Evolutionary conservation across 208 protist genomes (phyloP), one percentile per base, ranked within the genome.

Genomic region (Leishmania mexicana): DNA sequence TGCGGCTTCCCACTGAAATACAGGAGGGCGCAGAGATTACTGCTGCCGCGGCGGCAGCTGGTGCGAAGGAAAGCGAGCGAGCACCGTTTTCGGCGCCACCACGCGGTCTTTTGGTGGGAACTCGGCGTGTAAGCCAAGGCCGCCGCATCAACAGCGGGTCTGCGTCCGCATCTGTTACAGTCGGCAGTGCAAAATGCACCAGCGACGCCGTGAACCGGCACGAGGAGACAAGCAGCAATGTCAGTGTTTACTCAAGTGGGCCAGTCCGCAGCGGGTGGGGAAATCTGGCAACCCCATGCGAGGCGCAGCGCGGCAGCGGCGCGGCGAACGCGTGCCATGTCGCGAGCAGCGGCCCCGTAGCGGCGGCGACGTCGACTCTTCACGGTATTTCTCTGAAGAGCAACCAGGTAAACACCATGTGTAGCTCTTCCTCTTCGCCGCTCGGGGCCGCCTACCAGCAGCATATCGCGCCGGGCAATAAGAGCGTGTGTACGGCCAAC

Each of bases 1-100:
- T 87, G 70, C 75, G 53, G 10, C 79, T 87, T 7, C 84, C 84
- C 7, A 19, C 60, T n/a, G 74, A 83, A 19, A 54, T 83, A 42
- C 58, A 70, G 58, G 79, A 79, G 24, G 81, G 77, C 1, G 45
- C 70, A 5, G 60, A 81, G 42, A 53, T 60, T 3, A 60, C 64
- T 42, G 77, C 72, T 3, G 45, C 77, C 13, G 76, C 77, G 7
- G 47, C 42, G 68, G 81, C 65, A 47, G 79, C 71, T 19, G 51
- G 74, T 35, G 73, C 42, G 10, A n/a, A 57, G 19, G 73, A 57
- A 58, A 74, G 60, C 45, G 80, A 83, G 31, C 49, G 31, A 45
- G 21, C 57, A 38, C 53, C 47, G 8, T 49, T 54, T 19, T 17
- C 35, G 24, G 71, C 53, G 7, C 19, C 67, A n/a, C 13, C 15